Base-by-base conservation (phyloP, 2,329 filamentous ascomycete species). In the Sarocladium strictum region DNA sequence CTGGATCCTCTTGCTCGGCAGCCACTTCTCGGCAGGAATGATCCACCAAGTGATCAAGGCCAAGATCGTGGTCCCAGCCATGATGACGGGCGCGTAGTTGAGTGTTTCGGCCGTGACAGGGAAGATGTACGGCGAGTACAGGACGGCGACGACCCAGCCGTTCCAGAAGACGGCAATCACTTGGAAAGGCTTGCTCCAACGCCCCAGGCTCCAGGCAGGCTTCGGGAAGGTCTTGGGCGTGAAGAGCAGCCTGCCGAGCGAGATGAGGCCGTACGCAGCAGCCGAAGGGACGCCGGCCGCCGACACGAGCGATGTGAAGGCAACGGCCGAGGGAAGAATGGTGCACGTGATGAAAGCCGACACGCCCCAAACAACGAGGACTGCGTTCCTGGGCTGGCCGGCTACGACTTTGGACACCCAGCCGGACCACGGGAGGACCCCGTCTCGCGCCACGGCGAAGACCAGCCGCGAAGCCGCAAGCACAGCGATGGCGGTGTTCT, bases 361-460 rank as follows among this genome's bases (percentile, higher is more conserved):
- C 10, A 82, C 76, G 2, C 59, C 72, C 72, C 79, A 81, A 58
- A 84, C 79, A 10, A 83, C 78, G 17, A 81, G 73, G 41, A 85
- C 76, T 4, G 81, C 81, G 60, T 84, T 83, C 14, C 76, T 74
- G 0, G 82, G 82, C 58, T 84, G 80, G 53, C 80, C 81, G 23
- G 75, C 69, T 9, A 73, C 65, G 2, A 85, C 79, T 17, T 71
- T 65, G 3, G 79, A 76, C 41, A 84, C 81, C 77, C 80, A 82
- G 32, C 72, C 62, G 1, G 80, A 83, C 65, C 77, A 83, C 0
- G 81, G 81, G 2, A 84, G 69, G 19, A 84, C 79, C 33, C 80
- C 79, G 60, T 85, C 81, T 45, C 81, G 75, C 26, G 81, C 81
- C 3, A 85, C 80, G 40, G 81, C 81, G 63, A 83, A 84, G 59